Evolutionary conservation across 1,139 yeast genomes (phyloP), one percentile per base, ranked within the genome.

Genomic region (Arxiozyma telluris): DNA sequence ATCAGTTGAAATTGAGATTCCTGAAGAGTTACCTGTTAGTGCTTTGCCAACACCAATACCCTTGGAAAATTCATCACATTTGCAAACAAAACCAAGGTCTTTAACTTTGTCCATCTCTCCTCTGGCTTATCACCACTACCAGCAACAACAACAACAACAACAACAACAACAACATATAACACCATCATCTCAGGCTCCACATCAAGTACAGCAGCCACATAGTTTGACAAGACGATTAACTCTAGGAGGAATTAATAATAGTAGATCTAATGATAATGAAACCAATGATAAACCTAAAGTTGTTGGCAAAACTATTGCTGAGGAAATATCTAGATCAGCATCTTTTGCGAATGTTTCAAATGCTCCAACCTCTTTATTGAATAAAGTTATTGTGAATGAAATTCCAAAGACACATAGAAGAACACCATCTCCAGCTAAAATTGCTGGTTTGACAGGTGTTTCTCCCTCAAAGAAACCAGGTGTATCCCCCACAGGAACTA

Each of bases 1-100:
- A 0, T 77, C 82, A 2, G 73, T 77, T 21, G 81, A 81, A 58
- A 81, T 81, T 57, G 85, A 81, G 61, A 81, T 82, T 50, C 86
- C 86, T 7, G 79, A 76, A 56, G 75, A 72, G 41, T 58, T 75
- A 52, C 73, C 73, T 17, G 62, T 65, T 0, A 68, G 65, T 47
- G 55, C 64, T 11, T 50, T 58, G n/a, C 57, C 61, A 22, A 56
- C 60, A 5, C 60, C 58, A 6, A 49, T 53, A 3, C 42, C 47
- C 12, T 20, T 49, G 7, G 52, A 47, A 21, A 41, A 39, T 4
- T 51, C 53, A 44, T 25, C 47, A 4, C 50, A 45, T 39, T 46
- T 39, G n/a, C 50, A 51, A n/a, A 76, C 34, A 68, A 68, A 57
- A 63, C 73, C 66, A 22, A 56, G 66, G 20, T 54, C 59, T 1